Evolutionary conservation across 306 rosid genomes (phyloP), one percentile per base, ranked within the genome.

Genomic region (Acmispon strigosus): DNA sequence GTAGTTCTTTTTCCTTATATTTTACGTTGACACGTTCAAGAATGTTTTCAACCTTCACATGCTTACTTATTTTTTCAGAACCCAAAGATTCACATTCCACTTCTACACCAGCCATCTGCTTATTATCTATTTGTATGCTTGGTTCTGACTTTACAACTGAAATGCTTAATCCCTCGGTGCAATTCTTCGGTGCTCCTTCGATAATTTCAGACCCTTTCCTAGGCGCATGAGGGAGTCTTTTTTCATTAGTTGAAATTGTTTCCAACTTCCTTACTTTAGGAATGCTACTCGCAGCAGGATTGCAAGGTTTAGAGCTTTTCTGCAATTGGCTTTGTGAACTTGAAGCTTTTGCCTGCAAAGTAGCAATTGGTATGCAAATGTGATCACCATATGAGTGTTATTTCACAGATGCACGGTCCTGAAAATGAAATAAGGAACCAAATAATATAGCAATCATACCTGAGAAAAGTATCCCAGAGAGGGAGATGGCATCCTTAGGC

Each of bases 401-500:
- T 27, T 42, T 17, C 36, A 51, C 63, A 34, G 47, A 45, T 69
- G 69, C 58, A 29, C 7, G 48, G 71, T 59, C 56, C 61, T 41
- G 37, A 58, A 11, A 44, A 47, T 27, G 45, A 59, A 82, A 65
- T 60, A 7, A 10, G 39, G 27, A 66, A 76, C 52, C 70, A 16
- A 54, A 37, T 37, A 61, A 32, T 6, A 32, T 44, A 58, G 43
- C 43, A 54, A 69, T 22, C 54, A 79, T 78, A 94, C 98, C 85
- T 84, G 94, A 74, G 85, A 75, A 62, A 94, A 94, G 83, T 81
- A 94, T 72, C 88, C 85, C 77, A 94, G 65, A 1, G 98, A 90
- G 24, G 98, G 98, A 72, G 98, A 89, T 66, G 98, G 98, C 98
- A 81, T 90, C 80, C 98, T 80, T 60, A 90, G 74, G 81, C 97